phyloP scores from a whole-genome alignment of 164 flowering plant species.

The Annona squamosa region DNA sequence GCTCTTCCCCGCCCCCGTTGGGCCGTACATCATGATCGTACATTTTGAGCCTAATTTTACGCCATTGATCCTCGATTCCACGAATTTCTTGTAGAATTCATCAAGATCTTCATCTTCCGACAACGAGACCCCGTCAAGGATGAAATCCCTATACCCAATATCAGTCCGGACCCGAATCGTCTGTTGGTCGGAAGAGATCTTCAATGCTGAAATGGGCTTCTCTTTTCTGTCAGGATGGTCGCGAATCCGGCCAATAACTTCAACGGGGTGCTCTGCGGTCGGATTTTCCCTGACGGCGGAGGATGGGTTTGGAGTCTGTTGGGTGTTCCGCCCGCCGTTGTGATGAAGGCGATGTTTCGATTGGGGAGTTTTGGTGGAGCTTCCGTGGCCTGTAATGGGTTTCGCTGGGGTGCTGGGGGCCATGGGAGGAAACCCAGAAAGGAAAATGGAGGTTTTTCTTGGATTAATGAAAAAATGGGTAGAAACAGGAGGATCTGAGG shows the following conservation, averaged over 20 bases:
- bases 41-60: constrained; percentile 86
- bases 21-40: constrained; percentile 97
- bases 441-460: not conserved
- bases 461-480: not conserved
- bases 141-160: constrained; percentile 83
- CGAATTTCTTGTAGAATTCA: constrained; percentile 68
- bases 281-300: constrained; percentile 29
- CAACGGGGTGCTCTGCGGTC: constrained; percentile 78
- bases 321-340: constrained; percentile 20
- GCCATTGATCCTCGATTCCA: constrained; percentile 66
- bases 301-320: constrained; percentile 47
- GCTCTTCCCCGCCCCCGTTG: constrained; percentile 95
- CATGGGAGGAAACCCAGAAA: constrained; percentile 30
- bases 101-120: constrained; percentile 80
- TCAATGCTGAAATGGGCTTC: constrained; percentile 40
- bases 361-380: constrained; percentile 52
- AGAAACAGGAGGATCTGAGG: not conserved
- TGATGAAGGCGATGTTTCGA: constrained; percentile 53
- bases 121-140: constrained; percentile 75
- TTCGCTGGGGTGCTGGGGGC: constrained; percentile 61
- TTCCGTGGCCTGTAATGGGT: constrained; percentile 23
- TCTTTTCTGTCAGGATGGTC: constrained; percentile 56
- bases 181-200: constrained; percentile 41
- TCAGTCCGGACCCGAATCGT: constrained; percentile 64
- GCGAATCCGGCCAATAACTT: constrained; percentile 76